Evolutionary conservation across 192 early-diverging fungal species (phyloP).

Genomic region (Backusella mclennaniae): DNA sequence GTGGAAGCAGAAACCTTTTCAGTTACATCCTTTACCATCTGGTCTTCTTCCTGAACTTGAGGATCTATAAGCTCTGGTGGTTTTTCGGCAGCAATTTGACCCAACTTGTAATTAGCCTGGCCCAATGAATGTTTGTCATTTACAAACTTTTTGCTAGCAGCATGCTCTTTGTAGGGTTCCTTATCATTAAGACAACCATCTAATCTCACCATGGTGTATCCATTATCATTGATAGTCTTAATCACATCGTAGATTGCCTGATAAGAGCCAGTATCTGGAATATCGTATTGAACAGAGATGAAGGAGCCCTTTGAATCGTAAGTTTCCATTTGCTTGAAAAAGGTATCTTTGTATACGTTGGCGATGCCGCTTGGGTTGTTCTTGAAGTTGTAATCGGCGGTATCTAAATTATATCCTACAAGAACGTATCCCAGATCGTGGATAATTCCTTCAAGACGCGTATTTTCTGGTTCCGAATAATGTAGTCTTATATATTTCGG

Average conservation of each 20-base stretch:
- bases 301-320: constrained; percentile 48
- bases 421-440: constrained; percentile 44
- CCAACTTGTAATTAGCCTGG: constrained; percentile 39
- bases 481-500: constrained; percentile 53
- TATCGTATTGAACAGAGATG: constrained; percentile 49
- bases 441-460: constrained; percentile 42
- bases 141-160: constrained; percentile 37
- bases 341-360: constrained; percentile 37
- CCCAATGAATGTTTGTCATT: constrained; percentile 47
- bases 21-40: background rate
- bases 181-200: constrained; percentile 54
- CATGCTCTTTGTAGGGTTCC: constrained; percentile 41
- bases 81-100: constrained; percentile 38
- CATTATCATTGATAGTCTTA: constrained; percentile 37
- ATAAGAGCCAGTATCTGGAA: constrained; percentile 46
- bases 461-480: constrained; percentile 39
- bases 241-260: constrained; percentile 45
- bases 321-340: constrained; percentile 44
- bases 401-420: constrained; percentile 48
- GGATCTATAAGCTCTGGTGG: background rate
- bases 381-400: constrained; percentile 49
- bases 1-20: background rate
- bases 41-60: background rate
- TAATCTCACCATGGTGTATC: constrained; percentile 51
- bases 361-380: constrained; percentile 43